Conservation (phyloP, 2,329 filamentous ascomycete species). For the Colletotrichum sp. region DNA sequence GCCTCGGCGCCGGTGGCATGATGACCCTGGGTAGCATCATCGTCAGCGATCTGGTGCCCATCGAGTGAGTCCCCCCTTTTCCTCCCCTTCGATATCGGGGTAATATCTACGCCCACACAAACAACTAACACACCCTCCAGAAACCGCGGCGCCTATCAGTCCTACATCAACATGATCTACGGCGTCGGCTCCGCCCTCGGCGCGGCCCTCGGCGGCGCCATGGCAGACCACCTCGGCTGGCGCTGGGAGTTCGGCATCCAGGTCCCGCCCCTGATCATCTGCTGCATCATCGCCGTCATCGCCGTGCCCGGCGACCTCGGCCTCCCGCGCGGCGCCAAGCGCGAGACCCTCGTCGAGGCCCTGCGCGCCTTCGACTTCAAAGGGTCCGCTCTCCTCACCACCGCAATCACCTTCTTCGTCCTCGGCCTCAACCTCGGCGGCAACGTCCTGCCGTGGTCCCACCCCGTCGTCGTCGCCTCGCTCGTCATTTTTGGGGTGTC, state of each 20-base stretch:
- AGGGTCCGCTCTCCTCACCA: conserved; percentile 59
- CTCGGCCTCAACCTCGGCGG: conserved; percentile 67
- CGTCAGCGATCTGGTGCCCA: conserved; percentile 69
- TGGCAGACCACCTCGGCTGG: conserved; percentile 76
- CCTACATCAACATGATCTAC: conserved; percentile 70
- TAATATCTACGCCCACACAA: background rate
- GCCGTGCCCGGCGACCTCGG: conserved; percentile 61
- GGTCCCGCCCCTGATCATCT: conserved; percentile 55
- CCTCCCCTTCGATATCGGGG: too few relatives aligned
- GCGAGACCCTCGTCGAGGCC: conserved; percentile 50
- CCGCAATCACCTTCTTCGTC: conserved; percentile 61
- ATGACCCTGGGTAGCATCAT: background rate
- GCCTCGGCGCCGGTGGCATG: conserved; percentile 72
- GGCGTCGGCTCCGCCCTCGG: conserved; percentile 65
- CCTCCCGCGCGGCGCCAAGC: conserved; percentile 42
- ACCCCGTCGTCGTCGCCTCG: conserved; percentile 61
- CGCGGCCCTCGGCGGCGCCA: conserved; percentile 71
- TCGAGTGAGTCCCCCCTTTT: conserved; percentile 55
- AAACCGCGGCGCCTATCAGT: conserved; percentile 73
- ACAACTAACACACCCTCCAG: conserved; percentile 24
- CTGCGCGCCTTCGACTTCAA: conserved; percentile 62
- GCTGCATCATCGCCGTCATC: conserved; percentile 47
- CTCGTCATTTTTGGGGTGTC: conserved; percentile 51
- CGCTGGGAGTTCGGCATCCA: conserved; percentile 74
- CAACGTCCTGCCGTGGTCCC: conserved; percentile 67